Evolutionary conservation across 768 basidiomycete genomes (phyloP).

Genomic region (Hydnum rufescens): DNA sequence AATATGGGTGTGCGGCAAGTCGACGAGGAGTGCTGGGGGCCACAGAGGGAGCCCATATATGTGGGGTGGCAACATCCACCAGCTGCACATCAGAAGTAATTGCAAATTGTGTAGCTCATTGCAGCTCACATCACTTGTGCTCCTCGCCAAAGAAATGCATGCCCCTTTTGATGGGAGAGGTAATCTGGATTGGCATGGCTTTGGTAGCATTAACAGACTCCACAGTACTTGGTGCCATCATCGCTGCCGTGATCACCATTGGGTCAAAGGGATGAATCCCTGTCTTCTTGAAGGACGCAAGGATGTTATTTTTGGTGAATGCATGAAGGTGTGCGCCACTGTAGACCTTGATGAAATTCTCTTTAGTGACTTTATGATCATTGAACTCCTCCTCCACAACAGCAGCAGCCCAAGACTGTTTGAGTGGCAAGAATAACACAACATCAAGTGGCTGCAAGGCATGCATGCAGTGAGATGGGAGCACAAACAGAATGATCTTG

Average conservation of each 20-base stretch:
- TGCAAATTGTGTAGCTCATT: neutral
- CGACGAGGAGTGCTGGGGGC: neutral
- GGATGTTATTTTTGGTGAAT: slow-evolving; percentile 16
- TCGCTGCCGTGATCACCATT: slow-evolving; percentile 13
- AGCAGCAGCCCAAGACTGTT: slow-evolving; percentile 13
- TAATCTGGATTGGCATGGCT: neutral
- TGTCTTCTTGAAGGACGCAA: slow-evolving; percentile 16
- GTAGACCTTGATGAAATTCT: slow-evolving; percentile 17
- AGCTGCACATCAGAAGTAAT: no score
- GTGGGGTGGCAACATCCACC: no score
- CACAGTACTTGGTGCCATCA: slow-evolving; percentile 17
- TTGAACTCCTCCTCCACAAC: slow-evolving; percentile 9
- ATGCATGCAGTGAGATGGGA: slow-evolving; percentile 8
- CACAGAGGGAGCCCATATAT: neutral
- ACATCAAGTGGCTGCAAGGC: slow-evolving; percentile 26
- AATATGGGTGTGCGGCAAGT: neutral
- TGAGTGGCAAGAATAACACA: slow-evolving; percentile 25
- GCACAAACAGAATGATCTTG: slow-evolving; percentile 2
- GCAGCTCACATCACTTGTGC: neutral
- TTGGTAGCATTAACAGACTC: slow-evolving; percentile 11
- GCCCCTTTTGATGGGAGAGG: neutral
- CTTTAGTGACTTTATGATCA: slow-evolving; percentile 13
- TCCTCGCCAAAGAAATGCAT: neutral
- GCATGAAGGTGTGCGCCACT: slow-evolving; percentile 14
- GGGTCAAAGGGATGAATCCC: slow-evolving; percentile 17